Percentiles rank a stretch among this genome's conserved stretches.
phyloP scores from a whole-genome alignment of 2,329 filamentous ascomycete species.

The Aureobasidium sp. region DNA sequence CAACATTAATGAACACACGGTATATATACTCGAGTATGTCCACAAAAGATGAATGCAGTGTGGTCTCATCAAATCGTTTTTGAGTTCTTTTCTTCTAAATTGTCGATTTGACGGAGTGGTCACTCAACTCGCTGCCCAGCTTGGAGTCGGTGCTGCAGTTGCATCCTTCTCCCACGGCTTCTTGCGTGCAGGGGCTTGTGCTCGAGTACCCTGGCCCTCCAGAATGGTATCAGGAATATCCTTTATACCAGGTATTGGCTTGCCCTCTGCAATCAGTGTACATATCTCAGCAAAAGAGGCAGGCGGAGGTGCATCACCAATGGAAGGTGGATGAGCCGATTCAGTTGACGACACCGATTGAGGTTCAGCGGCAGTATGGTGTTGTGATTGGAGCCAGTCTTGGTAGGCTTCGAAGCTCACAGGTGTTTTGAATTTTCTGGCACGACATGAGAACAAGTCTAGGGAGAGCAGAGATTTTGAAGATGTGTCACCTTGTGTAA shows the following conservation, averaged over 20 bases:
- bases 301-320: slow-evolving; percentile 61
- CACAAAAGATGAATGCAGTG: not conserved
- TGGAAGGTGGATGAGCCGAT: not conserved
- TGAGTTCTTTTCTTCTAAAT: too few relatives aligned
- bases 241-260: slow-evolving; percentile 78
- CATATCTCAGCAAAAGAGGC: slow-evolving; percentile 80
- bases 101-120: too few relatives aligned
- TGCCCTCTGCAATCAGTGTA: slow-evolving; percentile 72
- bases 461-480: not conserved
- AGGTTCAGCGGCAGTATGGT: not conserved
- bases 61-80: not conserved
- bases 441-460: not conserved
- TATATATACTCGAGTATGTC: not conserved
- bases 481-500: slow-evolving; percentile 43
- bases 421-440: slow-evolving; percentile 37
- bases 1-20: not conserved
- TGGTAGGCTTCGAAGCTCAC: slow-evolving; percentile 65
- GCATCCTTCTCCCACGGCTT: slow-evolving; percentile 75
- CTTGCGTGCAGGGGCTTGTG: slow-evolving; percentile 46
- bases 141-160: slow-evolving; percentile 7
- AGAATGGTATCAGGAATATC: slow-evolving; percentile 78
- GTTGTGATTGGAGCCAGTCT: slow-evolving; percentile 45
- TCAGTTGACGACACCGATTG: slow-evolving; percentile 15
- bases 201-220: slow-evolving; percentile 57
- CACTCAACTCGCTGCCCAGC: not conserved